Percentiles rank a stretch among this genome's conserved stretches.
phyloP scores from a whole-genome alignment of 2,329 filamentous ascomycete genomes.

The Colletotrichum coccodes region DNA sequence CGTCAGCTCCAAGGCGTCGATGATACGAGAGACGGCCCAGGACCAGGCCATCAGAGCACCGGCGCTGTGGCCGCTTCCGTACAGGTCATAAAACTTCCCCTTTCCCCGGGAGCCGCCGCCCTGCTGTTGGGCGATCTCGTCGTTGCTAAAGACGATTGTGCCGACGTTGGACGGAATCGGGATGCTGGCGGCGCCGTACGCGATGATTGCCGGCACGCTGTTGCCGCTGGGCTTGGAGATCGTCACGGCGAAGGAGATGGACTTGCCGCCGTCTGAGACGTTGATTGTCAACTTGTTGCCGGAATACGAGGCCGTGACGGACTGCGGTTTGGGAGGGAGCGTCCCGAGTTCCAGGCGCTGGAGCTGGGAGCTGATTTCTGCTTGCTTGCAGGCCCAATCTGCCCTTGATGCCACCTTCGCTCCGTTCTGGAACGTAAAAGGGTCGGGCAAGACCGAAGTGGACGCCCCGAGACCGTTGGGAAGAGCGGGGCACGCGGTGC shows the following conservation, averaged over 20 bases:
- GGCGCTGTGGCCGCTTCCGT: slow-evolving; percentile 54
- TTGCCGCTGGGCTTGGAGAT: slow-evolving; percentile 43
- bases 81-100: slow-evolving; percentile 60
- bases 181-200: slow-evolving; percentile 53
- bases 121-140: slow-evolving; percentile 50
- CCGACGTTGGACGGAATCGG: slow-evolving; percentile 57
- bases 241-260: slow-evolving; percentile 43
- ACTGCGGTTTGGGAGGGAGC: slow-evolving; percentile 45
- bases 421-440: slow-evolving; percentile 52
- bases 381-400: slow-evolving; percentile 52
- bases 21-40: slow-evolving; percentile 59
- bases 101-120: slow-evolving; percentile 54
- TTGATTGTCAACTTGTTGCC: slow-evolving; percentile 48
- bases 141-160: slow-evolving; percentile 59
- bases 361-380: slow-evolving; percentile 49
- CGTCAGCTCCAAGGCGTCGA: slow-evolving; percentile 55
- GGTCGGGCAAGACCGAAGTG: slow-evolving; percentile 39
- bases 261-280: slow-evolving; percentile 44
- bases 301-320: slow-evolving; percentile 45
- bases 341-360: slow-evolving; percentile 51
- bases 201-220: slow-evolving; percentile 60
- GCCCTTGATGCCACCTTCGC: slow-evolving; percentile 47
- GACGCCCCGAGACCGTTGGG: slow-evolving; percentile 24
- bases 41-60: slow-evolving; percentile 61
- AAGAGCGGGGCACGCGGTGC: slow-evolving; percentile 17